Conservation (phyloP, 805 yeast species). For the Zygoascus tannicola region DNA sequence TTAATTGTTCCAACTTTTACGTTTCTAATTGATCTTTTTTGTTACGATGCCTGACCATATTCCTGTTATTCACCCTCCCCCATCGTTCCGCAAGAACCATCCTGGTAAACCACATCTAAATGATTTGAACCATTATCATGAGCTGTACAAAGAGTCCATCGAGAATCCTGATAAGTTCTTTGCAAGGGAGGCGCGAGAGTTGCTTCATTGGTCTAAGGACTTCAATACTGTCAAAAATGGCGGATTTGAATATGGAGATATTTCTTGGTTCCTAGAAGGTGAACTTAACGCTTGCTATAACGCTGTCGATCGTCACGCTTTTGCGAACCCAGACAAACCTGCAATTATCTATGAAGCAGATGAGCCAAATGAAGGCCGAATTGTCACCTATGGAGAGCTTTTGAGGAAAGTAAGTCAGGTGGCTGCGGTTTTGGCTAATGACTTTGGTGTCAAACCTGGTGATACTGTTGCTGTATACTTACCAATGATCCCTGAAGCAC, state of each 20-base stretch:
- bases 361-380: slow-evolving; percentile 64
- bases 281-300: slow-evolving; percentile 87
- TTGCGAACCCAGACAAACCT: slow-evolving; percentile 67
- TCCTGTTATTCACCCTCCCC: slow-evolving; percentile 18
- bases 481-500: slow-evolving; percentile 98
- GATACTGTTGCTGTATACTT: slow-evolving; percentile 93
- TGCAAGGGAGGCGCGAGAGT: slow-evolving; percentile 63
- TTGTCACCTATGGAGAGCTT: slow-evolving; percentile 77
- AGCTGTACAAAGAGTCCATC: slow-evolving; percentile 64
- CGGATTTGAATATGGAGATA: slow-evolving; percentile 61
- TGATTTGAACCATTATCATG: slow-evolving; percentile 56
- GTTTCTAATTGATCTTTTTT: too few species aligned
- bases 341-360: slow-evolving; percentile 84
- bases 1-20: too few species aligned
- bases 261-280: slow-evolving; percentile 92
- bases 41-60: too few species aligned
- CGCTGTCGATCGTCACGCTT: slow-evolving; percentile 93
- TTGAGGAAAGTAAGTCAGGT: slow-evolving; percentile 75
- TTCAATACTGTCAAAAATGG: slow-evolving; percentile 60
- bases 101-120: slow-evolving; percentile 42
- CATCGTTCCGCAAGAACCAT: slow-evolving; percentile 17
- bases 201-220: slow-evolving; percentile 70
- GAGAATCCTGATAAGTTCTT: slow-evolving; percentile 73
- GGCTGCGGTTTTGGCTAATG: slow-evolving; percentile 63
- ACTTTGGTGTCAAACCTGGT: slow-evolving; percentile 85